Percentiles rank a stretch among this genome's conserved stretches.
Evolutionary conservation across 345 rosid species (phyloP).

Genomic region (Alliaria petiolata): DNA sequence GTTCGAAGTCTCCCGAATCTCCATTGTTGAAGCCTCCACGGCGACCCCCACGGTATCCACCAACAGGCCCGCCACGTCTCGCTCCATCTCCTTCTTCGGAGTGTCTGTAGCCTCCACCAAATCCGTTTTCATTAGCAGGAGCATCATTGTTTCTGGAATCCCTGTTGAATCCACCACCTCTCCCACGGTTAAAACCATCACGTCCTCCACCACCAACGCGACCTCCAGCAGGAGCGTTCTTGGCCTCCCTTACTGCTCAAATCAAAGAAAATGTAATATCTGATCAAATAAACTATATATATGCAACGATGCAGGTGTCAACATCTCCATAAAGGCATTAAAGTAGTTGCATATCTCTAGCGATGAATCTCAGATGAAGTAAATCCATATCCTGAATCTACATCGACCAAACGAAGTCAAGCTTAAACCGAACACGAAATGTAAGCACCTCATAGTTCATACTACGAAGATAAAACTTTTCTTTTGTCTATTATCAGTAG

Average conservation of each 20-base stretch:
- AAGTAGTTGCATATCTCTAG: background rate
- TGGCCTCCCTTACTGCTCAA: slow-evolving; percentile 61
- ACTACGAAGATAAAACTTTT: no score
- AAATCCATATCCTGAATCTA: background rate
- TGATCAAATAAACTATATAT: background rate
- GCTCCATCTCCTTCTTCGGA: slow-evolving; percentile 56
- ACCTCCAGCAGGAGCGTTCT: slow-evolving; percentile 40
- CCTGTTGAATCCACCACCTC: slow-evolving; percentile 51
- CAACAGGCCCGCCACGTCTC: slow-evolving; percentile 51
- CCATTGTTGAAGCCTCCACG: slow-evolving; percentile 65
- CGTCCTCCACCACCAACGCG: slow-evolving; percentile 47
- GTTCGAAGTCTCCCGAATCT: slow-evolving; percentile 64
- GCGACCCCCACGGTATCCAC: slow-evolving; percentile 47
- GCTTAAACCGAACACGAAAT: background rate
- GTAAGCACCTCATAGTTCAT: background rate
- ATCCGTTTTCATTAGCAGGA: slow-evolving; percentile 40
- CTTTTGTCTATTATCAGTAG: background rate
- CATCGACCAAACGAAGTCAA: background rate
- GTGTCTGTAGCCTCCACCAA: slow-evolving; percentile 45
- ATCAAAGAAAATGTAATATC: background rate
- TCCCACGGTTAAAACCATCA: slow-evolving; percentile 31
- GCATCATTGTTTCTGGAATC: slow-evolving; percentile 48
- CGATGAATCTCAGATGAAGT: no score
- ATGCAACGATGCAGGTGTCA: background rate
- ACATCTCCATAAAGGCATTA: background rate